A percentile compares a stretch with the other conserved stretches of the same genome.
Conservation (phyloP, 2,329 filamentous ascomycete genomes). For the Phialophora chinensis region DNA sequence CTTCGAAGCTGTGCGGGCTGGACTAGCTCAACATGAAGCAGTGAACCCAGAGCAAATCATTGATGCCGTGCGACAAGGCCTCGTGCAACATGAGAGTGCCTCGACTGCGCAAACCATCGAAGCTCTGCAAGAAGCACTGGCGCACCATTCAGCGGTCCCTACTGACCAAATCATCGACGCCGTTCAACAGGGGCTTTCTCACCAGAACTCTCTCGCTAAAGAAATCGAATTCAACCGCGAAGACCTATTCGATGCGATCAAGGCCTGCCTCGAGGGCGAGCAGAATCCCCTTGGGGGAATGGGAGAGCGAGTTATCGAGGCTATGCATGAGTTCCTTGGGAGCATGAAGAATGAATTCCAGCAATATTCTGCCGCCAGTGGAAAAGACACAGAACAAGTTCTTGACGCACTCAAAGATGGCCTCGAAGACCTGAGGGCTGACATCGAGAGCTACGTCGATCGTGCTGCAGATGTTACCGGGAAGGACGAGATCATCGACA, state of each 20-base stretch:
- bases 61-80: conserved; percentile 63
- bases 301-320: conserved; percentile 65
- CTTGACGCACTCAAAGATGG: conserved; percentile 87
- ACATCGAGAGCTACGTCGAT: conserved; percentile 83
- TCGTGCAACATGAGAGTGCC: conserved; percentile 54
- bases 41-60: conserved; percentile 52
- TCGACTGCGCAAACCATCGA: conserved; percentile 45
- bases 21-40: conserved; percentile 55
- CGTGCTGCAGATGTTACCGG: conserved; percentile 70
- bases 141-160: conserved; percentile 45
- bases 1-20: conserved; percentile 65
- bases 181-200: conserved; percentile 64
- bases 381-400: conserved; percentile 84
- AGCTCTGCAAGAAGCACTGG: conserved; percentile 65
- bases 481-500: conserved; percentile 79
- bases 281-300: conserved; percentile 59
- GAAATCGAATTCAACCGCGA: conserved; percentile 66
- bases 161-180: conserved; percentile 59
- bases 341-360: conserved; percentile 72
- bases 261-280: conserved; percentile 61
- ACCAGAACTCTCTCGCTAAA: conserved; percentile 53
- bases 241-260: conserved; percentile 65
- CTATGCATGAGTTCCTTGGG: conserved; percentile 64
- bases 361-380: conserved; percentile 78
- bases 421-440: conserved; percentile 76